Evolutionary conservation across 2,329 filamentous ascomycete genomes (phyloP).

Genomic region (Neofusicoccum sp.): DNA sequence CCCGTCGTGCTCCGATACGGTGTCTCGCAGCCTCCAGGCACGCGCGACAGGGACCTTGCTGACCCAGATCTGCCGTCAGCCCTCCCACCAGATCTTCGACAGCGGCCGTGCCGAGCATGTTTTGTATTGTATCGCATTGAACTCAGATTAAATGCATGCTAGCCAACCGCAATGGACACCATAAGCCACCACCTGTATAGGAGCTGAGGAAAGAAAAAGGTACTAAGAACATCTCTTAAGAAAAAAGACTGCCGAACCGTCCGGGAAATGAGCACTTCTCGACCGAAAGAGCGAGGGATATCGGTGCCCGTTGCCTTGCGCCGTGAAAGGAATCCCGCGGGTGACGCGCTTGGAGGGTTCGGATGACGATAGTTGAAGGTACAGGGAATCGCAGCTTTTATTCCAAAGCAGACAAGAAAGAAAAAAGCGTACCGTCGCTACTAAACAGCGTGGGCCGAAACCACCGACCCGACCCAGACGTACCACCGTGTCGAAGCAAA

Average conservation of each 20-base stretch:
- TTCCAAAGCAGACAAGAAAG: conserved; percentile 19
- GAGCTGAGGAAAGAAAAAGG: conserved; percentile 17
- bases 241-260: conserved; percentile 18
- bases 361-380: conserved; percentile 16
- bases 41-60: neutral
- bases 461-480: conserved; percentile 18
- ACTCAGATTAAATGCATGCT: conserved; percentile 17
- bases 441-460: conserved; percentile 16
- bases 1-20: conserved; percentile 3
- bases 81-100: neutral
- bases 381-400: conserved; percentile 19
- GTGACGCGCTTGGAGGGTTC: conserved; percentile 15
- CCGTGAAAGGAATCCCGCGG: conserved; percentile 13
- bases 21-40: neutral
- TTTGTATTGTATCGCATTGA: conserved; percentile 12
- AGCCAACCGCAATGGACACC: conserved; percentile 17
- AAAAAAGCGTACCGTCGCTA: conserved; percentile 14
- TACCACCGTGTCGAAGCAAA: conserved; percentile 16
- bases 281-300: conserved; percentile 17
- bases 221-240: conserved; percentile 16
- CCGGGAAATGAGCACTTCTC: conserved; percentile 15
- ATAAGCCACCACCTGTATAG: conserved; percentile 17
- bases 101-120: neutral
- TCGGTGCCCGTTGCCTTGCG: conserved; percentile 16
- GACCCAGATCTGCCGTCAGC: neutral